Evolutionary conservation across 1,139 yeast species (phyloP).

Genomic region (Spencermartinsiella ligniputridi): DNA sequence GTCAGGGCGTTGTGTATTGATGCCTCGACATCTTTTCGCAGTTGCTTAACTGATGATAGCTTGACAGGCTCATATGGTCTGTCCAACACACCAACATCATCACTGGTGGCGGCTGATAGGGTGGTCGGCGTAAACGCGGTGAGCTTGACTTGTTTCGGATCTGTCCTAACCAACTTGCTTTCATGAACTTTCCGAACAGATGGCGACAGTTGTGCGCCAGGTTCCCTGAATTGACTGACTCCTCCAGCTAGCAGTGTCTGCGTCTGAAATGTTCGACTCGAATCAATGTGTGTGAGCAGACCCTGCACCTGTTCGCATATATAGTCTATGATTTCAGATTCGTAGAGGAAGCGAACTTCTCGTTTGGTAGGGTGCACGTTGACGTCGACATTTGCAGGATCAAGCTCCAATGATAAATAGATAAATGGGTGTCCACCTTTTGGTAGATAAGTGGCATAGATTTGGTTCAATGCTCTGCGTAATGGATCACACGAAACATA

Average conservation of each 20-base stretch:
- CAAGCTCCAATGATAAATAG: constrained; percentile 61
- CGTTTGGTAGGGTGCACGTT: constrained; percentile 95
- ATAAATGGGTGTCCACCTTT: constrained; percentile 77
- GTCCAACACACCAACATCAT: background rate
- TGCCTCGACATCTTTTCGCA: constrained; percentile 49
- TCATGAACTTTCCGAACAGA: constrained; percentile 1
- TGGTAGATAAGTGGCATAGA: constrained; percentile 67
- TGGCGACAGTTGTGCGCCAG: background rate
- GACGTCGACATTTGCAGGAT: constrained; percentile 75
- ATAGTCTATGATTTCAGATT: constrained; percentile 74
- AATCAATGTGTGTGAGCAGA: constrained; percentile 55
- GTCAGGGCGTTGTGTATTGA: constrained; percentile 54
- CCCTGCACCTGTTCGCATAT: constrained; percentile 50
- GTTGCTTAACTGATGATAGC: constrained; percentile 40
- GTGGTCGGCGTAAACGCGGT: constrained; percentile 31
- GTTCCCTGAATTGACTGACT: background rate
- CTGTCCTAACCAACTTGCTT: constrained; percentile 50
- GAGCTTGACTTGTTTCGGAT: constrained; percentile 59
- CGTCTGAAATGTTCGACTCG: constrained; percentile 63
- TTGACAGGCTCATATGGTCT: constrained; percentile 9
- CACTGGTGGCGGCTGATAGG: background rate
- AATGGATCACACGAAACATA: constrained; percentile 80
- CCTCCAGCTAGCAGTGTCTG: constrained; percentile 47
- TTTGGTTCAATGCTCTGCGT: constrained; percentile 59
- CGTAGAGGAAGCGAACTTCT: constrained; percentile 81